Conservation (phyloP, 2,329 filamentous ascomycete species). For the Verticillium longisporum region DNA sequence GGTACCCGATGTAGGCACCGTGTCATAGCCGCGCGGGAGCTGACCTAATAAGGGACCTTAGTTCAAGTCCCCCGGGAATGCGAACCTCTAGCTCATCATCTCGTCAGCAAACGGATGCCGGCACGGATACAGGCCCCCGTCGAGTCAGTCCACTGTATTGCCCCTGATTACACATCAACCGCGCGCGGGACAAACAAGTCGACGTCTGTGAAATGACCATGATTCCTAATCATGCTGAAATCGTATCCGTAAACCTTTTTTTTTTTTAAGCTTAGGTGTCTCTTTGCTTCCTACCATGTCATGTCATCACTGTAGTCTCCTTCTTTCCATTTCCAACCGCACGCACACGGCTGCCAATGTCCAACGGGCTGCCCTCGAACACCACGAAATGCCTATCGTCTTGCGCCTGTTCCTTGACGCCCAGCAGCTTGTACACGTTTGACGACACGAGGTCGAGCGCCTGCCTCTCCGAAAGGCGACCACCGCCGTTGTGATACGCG, state of each 20-base stretch:
- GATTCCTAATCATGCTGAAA: no score
- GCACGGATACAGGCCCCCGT: background rate
- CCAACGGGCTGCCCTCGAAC: conserved; percentile 56
- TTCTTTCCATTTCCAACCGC: conserved; percentile 41
- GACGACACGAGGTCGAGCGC: conserved; percentile 50
- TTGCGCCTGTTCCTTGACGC: conserved; percentile 26
- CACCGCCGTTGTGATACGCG: conserved; percentile 49
- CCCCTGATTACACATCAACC: background rate
- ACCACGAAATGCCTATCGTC: conserved; percentile 47
- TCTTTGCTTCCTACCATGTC: background rate
- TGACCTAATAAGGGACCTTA: background rate
- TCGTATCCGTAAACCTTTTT: no score
- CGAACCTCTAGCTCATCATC: background rate
- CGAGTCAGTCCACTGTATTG: background rate
- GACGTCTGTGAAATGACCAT: no score
- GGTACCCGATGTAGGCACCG: no score
- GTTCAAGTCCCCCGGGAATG: no score
- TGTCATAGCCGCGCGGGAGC: background rate
- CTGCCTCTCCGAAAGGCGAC: conserved; percentile 42
- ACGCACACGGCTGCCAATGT: conserved; percentile 49
- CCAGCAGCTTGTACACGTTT: conserved; percentile 53
- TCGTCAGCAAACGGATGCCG: background rate
- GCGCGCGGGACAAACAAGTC: background rate
- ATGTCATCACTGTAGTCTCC: conserved; percentile 28
- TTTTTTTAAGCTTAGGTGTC: background rate